These are phyloP conservation scores for Fistulinella prunicolor DNA, from an alignment of 768 basidiomycete genomes.

Conservation along the genomic window DNA sequence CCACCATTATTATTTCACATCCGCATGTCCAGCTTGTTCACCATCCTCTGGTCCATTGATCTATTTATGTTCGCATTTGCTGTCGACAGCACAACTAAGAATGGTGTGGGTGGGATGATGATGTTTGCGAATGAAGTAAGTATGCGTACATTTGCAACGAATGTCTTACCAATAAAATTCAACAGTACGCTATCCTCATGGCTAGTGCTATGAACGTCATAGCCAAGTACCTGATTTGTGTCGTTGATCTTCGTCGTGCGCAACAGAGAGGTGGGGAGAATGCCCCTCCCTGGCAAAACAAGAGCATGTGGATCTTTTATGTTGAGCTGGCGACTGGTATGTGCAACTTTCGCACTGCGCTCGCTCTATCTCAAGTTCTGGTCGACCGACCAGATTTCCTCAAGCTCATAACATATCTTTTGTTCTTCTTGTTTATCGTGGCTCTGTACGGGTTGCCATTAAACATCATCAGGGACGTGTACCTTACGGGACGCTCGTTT, in stretches of 20 bases:
- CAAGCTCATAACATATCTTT: conserved; percentile 87
- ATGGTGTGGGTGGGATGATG: conserved; percentile 88
- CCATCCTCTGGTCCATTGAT: conserved; percentile 73
- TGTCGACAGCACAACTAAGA: conserved; percentile 71
- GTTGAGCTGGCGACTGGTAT: conserved; percentile 87
- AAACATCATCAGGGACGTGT: conserved; percentile 96
- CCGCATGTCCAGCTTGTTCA: conserved; percentile 72
- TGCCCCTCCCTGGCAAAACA: conserved; percentile 93
- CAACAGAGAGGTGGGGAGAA: conserved; percentile 75
- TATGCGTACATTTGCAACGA: conserved; percentile 5
- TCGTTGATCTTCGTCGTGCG: conserved; percentile 80
- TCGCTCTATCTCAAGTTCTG: conserved; percentile 6
- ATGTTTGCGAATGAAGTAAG: conserved; percentile 92
- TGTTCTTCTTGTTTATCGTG: conserved; percentile 93
- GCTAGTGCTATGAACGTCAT: conserved; percentile 76
- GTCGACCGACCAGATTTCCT: conserved; percentile 68
- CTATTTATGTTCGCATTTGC: conserved; percentile 75
- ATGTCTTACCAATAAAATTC: conserved; percentile 12
- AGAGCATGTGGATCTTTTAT: conserved; percentile 96
- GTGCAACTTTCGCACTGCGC: conserved; percentile 21
- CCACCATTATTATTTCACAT: conserved; percentile 82
- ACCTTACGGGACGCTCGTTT: conserved; percentile 93
- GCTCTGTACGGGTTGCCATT: conserved; percentile 93
- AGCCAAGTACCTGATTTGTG: conserved; percentile 78
- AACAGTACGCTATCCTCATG: conserved; percentile 84